Evolutionary conservation across 192 early-diverging fungal species (phyloP).

Genomic region (Coemansia sp.): DNA sequence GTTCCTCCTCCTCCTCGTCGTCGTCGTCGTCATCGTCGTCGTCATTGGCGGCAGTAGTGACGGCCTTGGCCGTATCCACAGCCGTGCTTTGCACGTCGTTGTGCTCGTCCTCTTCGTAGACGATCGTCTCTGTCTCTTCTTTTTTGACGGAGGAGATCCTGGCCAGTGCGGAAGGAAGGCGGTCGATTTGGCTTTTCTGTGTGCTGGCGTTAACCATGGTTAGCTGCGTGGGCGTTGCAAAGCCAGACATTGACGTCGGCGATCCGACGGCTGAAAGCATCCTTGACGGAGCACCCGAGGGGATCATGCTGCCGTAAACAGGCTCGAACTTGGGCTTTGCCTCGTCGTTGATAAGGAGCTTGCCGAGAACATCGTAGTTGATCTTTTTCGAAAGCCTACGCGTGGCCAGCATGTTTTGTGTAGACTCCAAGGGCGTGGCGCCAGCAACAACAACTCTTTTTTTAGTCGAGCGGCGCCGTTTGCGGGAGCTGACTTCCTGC

Average conservation of each 20-base stretch:
- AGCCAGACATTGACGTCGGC: constrained; percentile 25
- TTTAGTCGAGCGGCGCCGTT: constrained; percentile 32
- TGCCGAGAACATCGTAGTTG: constrained; percentile 79
- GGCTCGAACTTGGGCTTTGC: constrained; percentile 30
- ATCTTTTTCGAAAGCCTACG: constrained; percentile 88
- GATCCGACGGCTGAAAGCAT: constrained; percentile 38
- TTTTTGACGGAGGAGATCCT: constrained; percentile 13
- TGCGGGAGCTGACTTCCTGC: constrained; percentile 23
- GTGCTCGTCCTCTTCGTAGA: constrained; percentile 48
- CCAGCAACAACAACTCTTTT: constrained; percentile 39
- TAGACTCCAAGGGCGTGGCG: constrained; percentile 73
- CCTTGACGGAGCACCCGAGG: constrained; percentile 51
- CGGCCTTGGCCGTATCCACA: constrained; percentile 28
- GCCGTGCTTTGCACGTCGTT: constrained; percentile 54
- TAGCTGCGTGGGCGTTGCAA: constrained; percentile 33
- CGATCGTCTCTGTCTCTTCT: constrained; percentile 21
- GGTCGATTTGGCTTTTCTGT: constrained; percentile 29
- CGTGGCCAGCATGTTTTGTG: constrained; percentile 66
- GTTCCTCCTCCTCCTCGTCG: constrained; percentile 35
- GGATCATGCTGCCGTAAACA: constrained; percentile 43
- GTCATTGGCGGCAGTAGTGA: constrained; percentile 30
- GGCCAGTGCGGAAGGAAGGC: constrained; percentile 39
- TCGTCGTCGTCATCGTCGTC: constrained; percentile 55
- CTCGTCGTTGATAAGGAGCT: constrained; percentile 60
- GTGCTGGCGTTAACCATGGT: constrained; percentile 19